Percentiles rank a stretch among this genome's conserved stretches.
These are phyloP conservation scores for Monilinia fructicola DNA, from an alignment of 2,329 filamentous ascomycete species.

Conservation along the genomic window DNA sequence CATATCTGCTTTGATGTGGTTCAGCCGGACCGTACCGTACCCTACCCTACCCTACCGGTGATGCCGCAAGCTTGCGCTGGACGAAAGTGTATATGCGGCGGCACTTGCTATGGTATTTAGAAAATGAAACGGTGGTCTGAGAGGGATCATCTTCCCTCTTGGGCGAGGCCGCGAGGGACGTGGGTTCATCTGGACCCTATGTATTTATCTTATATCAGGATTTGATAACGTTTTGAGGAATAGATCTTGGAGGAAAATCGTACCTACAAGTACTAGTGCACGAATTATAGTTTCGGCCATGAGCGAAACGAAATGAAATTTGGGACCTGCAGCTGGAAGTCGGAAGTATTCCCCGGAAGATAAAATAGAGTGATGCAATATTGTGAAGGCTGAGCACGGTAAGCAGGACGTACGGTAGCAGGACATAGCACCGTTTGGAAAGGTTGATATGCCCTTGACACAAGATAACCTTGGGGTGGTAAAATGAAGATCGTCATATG, in stretches of 20 bases:
- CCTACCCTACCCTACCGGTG: too few relatives aligned
- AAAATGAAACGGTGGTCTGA: constrained; percentile 1
- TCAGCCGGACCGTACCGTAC: too few relatives aligned
- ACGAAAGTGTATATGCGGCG: neutral
- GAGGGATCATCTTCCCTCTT: constrained; percentile 5
- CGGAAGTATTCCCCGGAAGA: constrained; percentile 5
- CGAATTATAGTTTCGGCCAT: constrained; percentile 14
- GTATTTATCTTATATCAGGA: neutral
- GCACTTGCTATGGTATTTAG: neutral
- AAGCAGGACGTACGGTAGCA: neutral
- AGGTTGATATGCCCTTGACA: neutral
- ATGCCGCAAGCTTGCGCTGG: too few relatives aligned
- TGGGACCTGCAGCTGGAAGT: neutral
- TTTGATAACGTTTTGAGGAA: neutral
- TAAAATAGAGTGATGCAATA: neutral
- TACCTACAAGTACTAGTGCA: neutral
- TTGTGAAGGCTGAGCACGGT: neutral
- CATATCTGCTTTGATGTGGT: too few relatives aligned
- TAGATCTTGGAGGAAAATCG: neutral
- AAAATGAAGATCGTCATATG: constrained; percentile 16
- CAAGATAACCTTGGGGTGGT: neutral
- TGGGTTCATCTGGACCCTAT: constrained; percentile 3
- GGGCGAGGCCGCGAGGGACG: neutral
- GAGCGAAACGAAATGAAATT: constrained; percentile 12
- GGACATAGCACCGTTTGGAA: neutral